Evolutionary conservation across 1,284 basidiomycete genomes (phyloP).

Genomic region (Tranzscheliella williamsii): DNA sequence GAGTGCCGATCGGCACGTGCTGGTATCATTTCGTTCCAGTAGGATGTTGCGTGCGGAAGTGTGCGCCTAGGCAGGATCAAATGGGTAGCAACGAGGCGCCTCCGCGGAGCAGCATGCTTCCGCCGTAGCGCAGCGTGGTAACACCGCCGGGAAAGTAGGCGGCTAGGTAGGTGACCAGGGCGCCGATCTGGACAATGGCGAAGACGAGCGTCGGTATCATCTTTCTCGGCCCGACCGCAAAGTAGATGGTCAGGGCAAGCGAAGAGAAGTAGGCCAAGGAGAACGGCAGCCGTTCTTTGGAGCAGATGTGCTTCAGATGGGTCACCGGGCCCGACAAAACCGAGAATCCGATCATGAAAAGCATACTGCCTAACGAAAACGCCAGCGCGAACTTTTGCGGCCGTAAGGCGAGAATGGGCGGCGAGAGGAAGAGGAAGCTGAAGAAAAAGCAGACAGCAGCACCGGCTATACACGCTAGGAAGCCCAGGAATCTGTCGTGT

Average conservation of each 20-base stretch:
- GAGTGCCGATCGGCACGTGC: no score
- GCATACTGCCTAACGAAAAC: constrained; percentile 54
- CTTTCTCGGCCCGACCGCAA: constrained; percentile 54
- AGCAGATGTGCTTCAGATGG: constrained; percentile 55
- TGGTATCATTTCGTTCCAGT: no score
- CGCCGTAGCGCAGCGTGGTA: constrained; percentile 56
- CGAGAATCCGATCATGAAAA: constrained; percentile 58
- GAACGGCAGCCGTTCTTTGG: constrained; percentile 65
- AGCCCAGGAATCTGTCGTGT: constrained; percentile 77
- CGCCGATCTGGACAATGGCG: constrained; percentile 50
- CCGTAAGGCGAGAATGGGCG: constrained; percentile 68
- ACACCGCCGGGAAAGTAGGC: constrained; percentile 58
- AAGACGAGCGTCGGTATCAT: constrained; percentile 50
- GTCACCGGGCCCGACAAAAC: constrained; percentile 56
- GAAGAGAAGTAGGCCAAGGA: constrained; percentile 64
- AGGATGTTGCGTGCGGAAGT: no score
- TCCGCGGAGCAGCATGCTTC: constrained; percentile 50
- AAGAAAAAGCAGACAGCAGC: constrained; percentile 94
- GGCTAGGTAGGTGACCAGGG: constrained; percentile 52
- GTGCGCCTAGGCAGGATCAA: no score
- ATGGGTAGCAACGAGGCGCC: constrained; percentile 54
- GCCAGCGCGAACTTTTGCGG: constrained; percentile 59
- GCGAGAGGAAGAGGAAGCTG: constrained; percentile 81
- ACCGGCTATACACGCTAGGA: constrained; percentile 84
- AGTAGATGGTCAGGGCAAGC: constrained; percentile 57